Conservation (phyloP, 371 early-diverging fungal species). For the Actinomucor elegans region DNA sequence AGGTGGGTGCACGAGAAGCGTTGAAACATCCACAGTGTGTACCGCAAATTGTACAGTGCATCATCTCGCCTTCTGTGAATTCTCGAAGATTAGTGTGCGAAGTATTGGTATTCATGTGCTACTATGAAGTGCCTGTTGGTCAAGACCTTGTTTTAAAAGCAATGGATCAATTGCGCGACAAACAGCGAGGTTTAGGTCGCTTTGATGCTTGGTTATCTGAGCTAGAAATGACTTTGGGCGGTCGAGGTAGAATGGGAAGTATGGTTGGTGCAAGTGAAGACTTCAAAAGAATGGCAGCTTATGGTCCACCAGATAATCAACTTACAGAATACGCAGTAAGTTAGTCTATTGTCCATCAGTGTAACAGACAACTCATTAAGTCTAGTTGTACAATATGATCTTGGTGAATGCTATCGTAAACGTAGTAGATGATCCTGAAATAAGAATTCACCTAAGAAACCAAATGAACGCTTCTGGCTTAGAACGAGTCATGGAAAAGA, state of each 20-base stretch:
- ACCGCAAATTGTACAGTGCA: conserved; percentile 70
- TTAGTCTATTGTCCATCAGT: neutral
- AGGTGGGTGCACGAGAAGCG: conserved; percentile 82
- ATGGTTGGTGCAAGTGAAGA: conserved; percentile 81
- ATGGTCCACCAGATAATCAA: conserved; percentile 67
- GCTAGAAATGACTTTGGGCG: conserved; percentile 69
- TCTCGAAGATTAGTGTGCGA: conserved; percentile 80
- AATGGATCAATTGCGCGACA: conserved; percentile 58
- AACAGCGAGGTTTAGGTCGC: conserved; percentile 57
- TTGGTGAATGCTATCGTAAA: conserved; percentile 83
- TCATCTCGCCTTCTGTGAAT: conserved; percentile 70
- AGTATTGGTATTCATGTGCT: conserved; percentile 80
- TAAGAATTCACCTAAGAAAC: conserved; percentile 76
- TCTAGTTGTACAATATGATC: conserved; percentile 73
- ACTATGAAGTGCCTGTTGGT: conserved; percentile 73
- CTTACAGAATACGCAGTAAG: conserved; percentile 73
- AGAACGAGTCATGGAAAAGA: conserved; percentile 70
- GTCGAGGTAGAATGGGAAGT: conserved; percentile 84
- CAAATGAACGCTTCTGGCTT: conserved; percentile 78
- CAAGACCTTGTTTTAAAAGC: conserved; percentile 77
- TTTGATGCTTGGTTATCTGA: conserved; percentile 86
- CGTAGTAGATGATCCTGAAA: conserved; percentile 76
- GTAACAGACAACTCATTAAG: neutral
- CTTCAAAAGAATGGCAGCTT: conserved; percentile 60
- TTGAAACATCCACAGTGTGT: conserved; percentile 69